phyloP scores from a whole-genome alignment of 2,329 filamentous ascomycete genomes.

The Verticillium longisporum region DNA sequence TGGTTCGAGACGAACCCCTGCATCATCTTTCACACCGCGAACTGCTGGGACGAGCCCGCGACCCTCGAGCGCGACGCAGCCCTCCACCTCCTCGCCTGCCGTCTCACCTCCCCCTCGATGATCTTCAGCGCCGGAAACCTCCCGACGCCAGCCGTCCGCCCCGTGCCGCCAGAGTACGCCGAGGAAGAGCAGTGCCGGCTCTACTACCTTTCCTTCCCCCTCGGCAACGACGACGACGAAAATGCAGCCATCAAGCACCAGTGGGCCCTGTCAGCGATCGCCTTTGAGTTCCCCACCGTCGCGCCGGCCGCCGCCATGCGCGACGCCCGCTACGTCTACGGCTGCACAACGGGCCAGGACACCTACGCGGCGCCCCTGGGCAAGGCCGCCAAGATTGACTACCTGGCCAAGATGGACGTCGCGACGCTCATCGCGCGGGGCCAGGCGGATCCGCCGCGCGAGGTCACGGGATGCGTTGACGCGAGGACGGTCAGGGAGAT shows the following conservation, averaged over 20 bases:
- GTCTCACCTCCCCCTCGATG: slow-evolving; percentile 58
- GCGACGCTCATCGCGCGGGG: slow-evolving; percentile 46
- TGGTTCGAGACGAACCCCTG: slow-evolving; percentile 66
- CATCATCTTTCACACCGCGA: slow-evolving; percentile 67
- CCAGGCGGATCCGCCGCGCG: slow-evolving; percentile 31
- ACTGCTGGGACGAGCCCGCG: slow-evolving; percentile 55
- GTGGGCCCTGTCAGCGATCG: slow-evolving; percentile 57
- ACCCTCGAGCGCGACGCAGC: slow-evolving; percentile 30
- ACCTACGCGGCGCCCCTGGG: slow-evolving; percentile 55
- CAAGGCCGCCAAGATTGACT: slow-evolving; percentile 59
- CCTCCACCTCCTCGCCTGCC: slow-evolving; percentile 60
- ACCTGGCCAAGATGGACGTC: slow-evolving; percentile 55
- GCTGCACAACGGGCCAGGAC: slow-evolving; percentile 53
- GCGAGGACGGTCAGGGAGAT: slow-evolving; percentile 46
- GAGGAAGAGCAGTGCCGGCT: slow-evolving; percentile 63
- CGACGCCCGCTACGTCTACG: slow-evolving; percentile 55
- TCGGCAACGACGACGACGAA: slow-evolving; percentile 18
- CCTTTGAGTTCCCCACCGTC: slow-evolving; percentile 62
- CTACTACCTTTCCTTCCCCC: slow-evolving; percentile 60
- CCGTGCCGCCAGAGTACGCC: slow-evolving; percentile 25
- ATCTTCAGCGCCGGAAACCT: slow-evolving; percentile 61
- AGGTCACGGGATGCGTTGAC: slow-evolving; percentile 58
- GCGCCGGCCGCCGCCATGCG: slow-evolving; percentile 49
- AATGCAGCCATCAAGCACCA: slow-evolving; percentile 48
- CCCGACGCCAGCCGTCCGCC: slow-evolving; percentile 33